Percentiles rank a stretch among this genome's conserved stretches.
Evolutionary conservation across 768 basidiomycete species (phyloP).

Genomic region (Russula vinacea): DNA sequence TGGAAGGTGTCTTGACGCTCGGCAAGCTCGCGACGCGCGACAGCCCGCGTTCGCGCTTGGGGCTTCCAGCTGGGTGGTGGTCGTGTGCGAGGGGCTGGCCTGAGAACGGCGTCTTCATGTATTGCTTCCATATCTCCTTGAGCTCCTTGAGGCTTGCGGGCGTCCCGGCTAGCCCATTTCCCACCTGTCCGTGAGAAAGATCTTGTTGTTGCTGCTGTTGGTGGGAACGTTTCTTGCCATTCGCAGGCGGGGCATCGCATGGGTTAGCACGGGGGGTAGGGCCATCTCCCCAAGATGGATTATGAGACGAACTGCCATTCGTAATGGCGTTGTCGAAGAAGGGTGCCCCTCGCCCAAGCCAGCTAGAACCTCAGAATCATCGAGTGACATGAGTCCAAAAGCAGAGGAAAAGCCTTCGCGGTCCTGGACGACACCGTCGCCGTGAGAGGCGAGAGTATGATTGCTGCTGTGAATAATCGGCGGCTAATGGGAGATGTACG

Average conservation of each 20-base stretch:
- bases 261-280: conserved; percentile 29
- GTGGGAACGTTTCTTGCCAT: conserved; percentile 29
- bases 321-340: conserved; percentile 47
- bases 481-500: conserved; percentile 47
- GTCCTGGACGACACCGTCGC: conserved; percentile 26
- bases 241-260: conserved; percentile 14
- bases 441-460: conserved; percentile 30
- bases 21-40: conserved; percentile 66
- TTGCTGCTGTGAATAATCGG: conserved; percentile 29
- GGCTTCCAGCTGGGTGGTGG: conserved; percentile 26
- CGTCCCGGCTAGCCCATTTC: conserved; percentile 39
- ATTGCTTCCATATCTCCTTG: conserved; percentile 71
- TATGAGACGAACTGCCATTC: conserved; percentile 17
- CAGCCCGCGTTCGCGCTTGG: conserved; percentile 40
- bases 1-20: conserved; percentile 61
- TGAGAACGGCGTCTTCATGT: conserved; percentile 63
- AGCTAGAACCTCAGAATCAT: conserved; percentile 66
- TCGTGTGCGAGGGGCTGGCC: conserved; percentile 33
- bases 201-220: conserved; percentile 31
- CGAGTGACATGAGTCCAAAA: conserved; percentile 74
- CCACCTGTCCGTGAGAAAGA: conserved; percentile 32
- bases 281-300: conserved; percentile 24
- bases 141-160: conserved; percentile 45
- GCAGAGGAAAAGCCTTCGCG: conserved; percentile 41
- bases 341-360: conserved; percentile 58